Conservation (phyloP, 2,329 filamentous ascomycete species). For the Triangularia setosa region DNA sequence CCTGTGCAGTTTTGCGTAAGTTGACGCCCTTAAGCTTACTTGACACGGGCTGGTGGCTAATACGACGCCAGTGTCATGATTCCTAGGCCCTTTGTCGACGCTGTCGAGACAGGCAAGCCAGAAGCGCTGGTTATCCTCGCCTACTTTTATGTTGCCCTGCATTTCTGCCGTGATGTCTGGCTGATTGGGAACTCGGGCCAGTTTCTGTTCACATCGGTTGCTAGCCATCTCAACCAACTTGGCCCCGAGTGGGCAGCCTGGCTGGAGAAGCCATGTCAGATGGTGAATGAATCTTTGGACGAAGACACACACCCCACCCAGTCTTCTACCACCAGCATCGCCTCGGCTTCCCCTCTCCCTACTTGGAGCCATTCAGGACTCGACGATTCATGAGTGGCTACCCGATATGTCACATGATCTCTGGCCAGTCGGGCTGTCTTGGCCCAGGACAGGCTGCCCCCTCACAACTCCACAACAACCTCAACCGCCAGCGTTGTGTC, state of each 20-base stretch:
- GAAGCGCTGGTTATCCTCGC: constrained; percentile 40
- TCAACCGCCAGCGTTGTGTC: not conserved
- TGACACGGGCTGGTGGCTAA: not conserved
- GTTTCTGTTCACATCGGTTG: constrained; percentile 28
- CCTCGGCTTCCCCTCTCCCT: not conserved
- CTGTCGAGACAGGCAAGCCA: constrained; percentile 34
- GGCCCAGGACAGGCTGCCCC: not conserved
- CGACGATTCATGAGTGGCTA: not conserved
- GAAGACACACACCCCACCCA: not conserved
- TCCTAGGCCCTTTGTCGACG: constrained; percentile 32
- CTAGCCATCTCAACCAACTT: constrained; percentile 28
- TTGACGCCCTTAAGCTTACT: not conserved
- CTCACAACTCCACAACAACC: not conserved
- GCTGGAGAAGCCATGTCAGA: constrained; percentile 26
- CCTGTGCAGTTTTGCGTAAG: constrained; percentile 33
- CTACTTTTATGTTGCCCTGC: constrained; percentile 41
- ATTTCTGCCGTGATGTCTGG: constrained; percentile 34
- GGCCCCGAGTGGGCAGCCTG: constrained; percentile 32
- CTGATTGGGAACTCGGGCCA: constrained; percentile 31
- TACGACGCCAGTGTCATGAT: constrained; percentile 26
- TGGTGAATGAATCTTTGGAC: constrained; percentile 17
- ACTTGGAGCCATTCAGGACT: not conserved
- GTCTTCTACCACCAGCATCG: not conserved
- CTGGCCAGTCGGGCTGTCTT: not conserved
- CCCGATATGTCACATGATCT: not conserved